Percentiles rank a stretch among this genome's conserved stretches.
Conservation (phyloP, 2,329 filamentous ascomycete genomes). For the Alternaria solani region DNA sequence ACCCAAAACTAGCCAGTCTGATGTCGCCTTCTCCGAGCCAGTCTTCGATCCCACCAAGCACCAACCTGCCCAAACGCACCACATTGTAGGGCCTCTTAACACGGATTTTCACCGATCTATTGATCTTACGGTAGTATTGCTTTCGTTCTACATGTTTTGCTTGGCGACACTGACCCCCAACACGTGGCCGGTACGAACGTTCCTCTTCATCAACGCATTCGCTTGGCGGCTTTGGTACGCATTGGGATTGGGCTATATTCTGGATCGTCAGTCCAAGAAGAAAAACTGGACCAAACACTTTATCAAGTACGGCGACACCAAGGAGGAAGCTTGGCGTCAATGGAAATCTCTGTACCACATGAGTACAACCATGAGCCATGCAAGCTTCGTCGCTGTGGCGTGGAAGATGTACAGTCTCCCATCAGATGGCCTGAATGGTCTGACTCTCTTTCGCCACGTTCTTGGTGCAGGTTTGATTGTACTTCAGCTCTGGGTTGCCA, state of each 20-base stretch:
- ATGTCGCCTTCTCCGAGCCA: conserved; percentile 49
- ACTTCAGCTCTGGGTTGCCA: conserved; percentile 89
- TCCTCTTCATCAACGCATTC: conserved; percentile 83
- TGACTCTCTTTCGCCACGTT: conserved; percentile 85
- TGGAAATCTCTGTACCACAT: conserved; percentile 98
- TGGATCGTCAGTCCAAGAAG: conserved; percentile 84
- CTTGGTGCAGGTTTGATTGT: conserved; percentile 81
- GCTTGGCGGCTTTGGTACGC: conserved; percentile 92
- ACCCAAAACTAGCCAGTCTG: conserved; percentile 47
- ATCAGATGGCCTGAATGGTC: conserved; percentile 84
- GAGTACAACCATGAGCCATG: conserved; percentile 88
- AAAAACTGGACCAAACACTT: conserved; percentile 98
- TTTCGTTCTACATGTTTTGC: conserved; percentile 77
- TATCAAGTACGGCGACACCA: conserved; percentile 91
- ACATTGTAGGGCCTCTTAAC: conserved; percentile 82
- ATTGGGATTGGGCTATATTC: conserved; percentile 82
- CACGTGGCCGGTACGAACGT: conserved; percentile 74
- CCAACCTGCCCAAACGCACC: conserved; percentile 75
- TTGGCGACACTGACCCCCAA: conserved; percentile 80
- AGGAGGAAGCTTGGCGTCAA: conserved; percentile 92
- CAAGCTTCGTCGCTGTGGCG: conserved; percentile 86
- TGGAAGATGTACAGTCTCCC: conserved; percentile 98
- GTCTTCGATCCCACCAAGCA: conserved; percentile 54
- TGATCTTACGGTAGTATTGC: conserved; percentile 79
- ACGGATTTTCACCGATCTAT: conserved; percentile 88